A percentile compares a stretch with the other conserved stretches of the same genome.
Evolutionary conservation across 768 basidiomycete species (phyloP).

Genomic region (Leucocoprinus leucothites): DNA sequence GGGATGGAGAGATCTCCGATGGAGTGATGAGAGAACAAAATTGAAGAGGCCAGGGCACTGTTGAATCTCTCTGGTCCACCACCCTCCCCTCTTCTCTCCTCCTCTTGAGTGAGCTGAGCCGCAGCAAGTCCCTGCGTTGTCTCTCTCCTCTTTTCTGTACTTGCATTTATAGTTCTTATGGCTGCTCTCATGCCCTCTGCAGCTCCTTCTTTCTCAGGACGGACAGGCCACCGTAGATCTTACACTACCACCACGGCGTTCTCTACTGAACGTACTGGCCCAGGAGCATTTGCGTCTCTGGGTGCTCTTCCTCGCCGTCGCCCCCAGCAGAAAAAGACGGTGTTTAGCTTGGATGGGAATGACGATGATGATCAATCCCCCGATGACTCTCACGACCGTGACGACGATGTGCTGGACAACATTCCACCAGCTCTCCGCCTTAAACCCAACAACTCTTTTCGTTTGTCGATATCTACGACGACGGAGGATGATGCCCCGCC

Average conservation of each 20-base stretch:
- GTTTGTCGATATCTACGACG: constrained; percentile 13
- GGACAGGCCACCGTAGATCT: constrained; percentile 34
- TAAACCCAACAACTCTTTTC: constrained; percentile 19
- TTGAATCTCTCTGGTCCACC: too few species aligned
- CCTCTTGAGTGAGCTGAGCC: not conserved
- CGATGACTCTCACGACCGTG: constrained; percentile 16
- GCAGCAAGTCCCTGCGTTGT: too few species aligned
- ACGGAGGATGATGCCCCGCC: constrained; percentile 18
- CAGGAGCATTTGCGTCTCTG: constrained; percentile 49
- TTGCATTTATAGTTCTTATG: too few species aligned
- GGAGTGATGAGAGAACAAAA: not conserved
- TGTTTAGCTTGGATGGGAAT: not conserved
- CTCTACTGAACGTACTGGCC: constrained; percentile 18
- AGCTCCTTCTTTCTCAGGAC: constrained; percentile 16
- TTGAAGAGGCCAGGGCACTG: not conserved
- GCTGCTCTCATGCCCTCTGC: too few species aligned
- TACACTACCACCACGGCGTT: constrained; percentile 16
- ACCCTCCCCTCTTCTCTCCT: constrained; percentile 5
- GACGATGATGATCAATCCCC: too few species aligned
- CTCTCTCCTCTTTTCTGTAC: too few species aligned
- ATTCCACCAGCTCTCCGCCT: constrained; percentile 19
- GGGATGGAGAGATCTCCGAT: constrained; percentile 4
- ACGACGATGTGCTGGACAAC: constrained; percentile 27
- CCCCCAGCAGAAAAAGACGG: too few species aligned
- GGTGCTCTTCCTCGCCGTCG: constrained; percentile 38